Conservation (phyloP, 345 rosid genomes). For the Camelina sativa region DNA sequence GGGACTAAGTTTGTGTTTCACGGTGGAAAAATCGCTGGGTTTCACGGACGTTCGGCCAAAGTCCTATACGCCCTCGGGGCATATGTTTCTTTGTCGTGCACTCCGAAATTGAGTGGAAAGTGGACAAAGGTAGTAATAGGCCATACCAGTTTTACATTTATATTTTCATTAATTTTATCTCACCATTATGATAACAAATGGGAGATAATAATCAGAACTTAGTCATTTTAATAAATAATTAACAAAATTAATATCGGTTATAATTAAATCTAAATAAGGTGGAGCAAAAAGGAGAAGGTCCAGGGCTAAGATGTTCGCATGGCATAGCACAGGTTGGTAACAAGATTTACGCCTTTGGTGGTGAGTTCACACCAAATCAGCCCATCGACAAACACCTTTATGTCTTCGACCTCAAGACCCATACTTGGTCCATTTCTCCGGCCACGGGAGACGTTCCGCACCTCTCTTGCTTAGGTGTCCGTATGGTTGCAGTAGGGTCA, state of each 20-base stretch:
- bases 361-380: conserved; percentile 37
- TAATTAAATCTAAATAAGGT: background rate
- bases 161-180: background rate
- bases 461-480: conserved; percentile 38
- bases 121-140: conserved; percentile 32
- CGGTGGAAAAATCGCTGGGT: conserved; percentile 43
- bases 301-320: conserved; percentile 41
- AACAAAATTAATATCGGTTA: background rate
- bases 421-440: conserved; percentile 34
- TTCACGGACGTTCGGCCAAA: conserved; percentile 34
- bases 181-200: background rate
- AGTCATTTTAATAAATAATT: background rate
- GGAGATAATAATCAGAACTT: background rate
- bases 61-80: conserved; percentile 36
- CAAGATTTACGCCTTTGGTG: conserved; percentile 42
- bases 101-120: conserved; percentile 23
- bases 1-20: conserved; percentile 33
- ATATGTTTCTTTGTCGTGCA: conserved; percentile 13
- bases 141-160: background rate
- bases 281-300: conserved; percentile 39
- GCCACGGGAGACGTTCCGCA: conserved; percentile 36
- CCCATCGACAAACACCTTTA: conserved; percentile 41
- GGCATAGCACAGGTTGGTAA: conserved; percentile 40
- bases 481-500: conserved; percentile 31
- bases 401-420: conserved; percentile 36